These are phyloP conservation scores for Farysia itapuensis DNA, from an alignment of 1,284 basidiomycete species.

Conservation along the genomic window DNA sequence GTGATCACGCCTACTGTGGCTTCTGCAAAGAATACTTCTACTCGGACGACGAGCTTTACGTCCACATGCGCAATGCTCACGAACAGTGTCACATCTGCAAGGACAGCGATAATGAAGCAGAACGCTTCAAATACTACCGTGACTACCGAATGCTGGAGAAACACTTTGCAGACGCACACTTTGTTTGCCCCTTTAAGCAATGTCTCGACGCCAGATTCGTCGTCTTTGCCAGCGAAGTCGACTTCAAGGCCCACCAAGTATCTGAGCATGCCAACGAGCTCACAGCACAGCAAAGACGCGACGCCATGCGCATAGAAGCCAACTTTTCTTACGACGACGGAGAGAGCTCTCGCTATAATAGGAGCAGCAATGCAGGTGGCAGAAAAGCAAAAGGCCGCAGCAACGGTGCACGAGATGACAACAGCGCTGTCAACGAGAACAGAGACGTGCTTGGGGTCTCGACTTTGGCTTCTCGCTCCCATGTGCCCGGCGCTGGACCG, in stretches of 20 bases:
- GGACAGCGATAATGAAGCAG: conserved; percentile 40
- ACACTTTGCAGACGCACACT: conserved; percentile 66
- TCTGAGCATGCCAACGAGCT: conserved; percentile 80
- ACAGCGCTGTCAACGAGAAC: not conserved
- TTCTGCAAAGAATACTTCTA: conserved; percentile 92
- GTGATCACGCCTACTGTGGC: conserved; percentile 79
- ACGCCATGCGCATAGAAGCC: conserved; percentile 75
- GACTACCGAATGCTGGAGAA: conserved; percentile 57
- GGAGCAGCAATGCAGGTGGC: conserved; percentile 3
- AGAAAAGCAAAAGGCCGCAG: conserved; percentile 12
- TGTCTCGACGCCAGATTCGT: conserved; percentile 90
- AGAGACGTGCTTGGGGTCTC: conserved; percentile 33
- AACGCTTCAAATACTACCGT: conserved; percentile 50
- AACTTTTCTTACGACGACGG: conserved; percentile 75
- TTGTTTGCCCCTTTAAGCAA: conserved; percentile 72
- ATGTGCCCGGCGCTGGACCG: conserved; percentile 46
- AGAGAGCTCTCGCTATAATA: conserved; percentile 37
- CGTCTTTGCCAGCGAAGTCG: conserved; percentile 81
- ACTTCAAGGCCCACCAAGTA: conserved; percentile 89
- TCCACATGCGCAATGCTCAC: conserved; percentile 89
- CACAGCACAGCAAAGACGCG: conserved; percentile 74
- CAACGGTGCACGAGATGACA: not conserved
- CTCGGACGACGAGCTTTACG: conserved; percentile 84
- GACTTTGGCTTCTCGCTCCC: conserved; percentile 60
- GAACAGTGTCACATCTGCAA: conserved; percentile 94